Percentiles rank a stretch among this genome's conserved stretches.
Evolutionary conservation across 805 yeast genomes (phyloP).

Genomic region (Wilhelminamyces savonicus): DNA sequence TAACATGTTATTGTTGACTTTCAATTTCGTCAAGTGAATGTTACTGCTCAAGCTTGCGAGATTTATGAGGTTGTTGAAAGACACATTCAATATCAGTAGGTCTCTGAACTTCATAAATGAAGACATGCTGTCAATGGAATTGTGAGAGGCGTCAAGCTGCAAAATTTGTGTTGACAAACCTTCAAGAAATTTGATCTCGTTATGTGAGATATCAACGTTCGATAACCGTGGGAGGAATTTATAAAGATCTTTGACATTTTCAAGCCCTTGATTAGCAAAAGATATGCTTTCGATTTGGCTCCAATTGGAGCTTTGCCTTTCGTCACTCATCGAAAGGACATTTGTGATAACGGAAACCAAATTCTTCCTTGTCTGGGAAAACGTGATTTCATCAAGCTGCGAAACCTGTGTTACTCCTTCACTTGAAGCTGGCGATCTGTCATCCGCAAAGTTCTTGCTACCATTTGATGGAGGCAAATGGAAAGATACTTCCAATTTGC

Average conservation of each 20-base stretch:
- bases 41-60: constrained; percentile 32
- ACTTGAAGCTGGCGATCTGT: constrained; percentile 7
- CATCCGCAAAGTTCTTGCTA: constrained; percentile 5
- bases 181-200: constrained; percentile 34
- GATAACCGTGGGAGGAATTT: constrained; percentile 39
- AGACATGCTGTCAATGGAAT: constrained; percentile 34
- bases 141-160: constrained; percentile 31
- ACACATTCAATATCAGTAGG: constrained; percentile 37
- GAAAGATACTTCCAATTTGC: constrained; percentile 34
- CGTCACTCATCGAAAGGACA: constrained; percentile 24
- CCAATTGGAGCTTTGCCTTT: constrained; percentile 37
- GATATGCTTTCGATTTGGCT: constrained; percentile 29
- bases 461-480: constrained; percentile 25
- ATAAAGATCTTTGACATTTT: constrained; percentile 38
- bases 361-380: constrained; percentile 38
- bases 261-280: constrained; percentile 26
- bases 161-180: constrained; percentile 40
- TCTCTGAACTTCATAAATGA: constrained; percentile 34
- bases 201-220: constrained; percentile 35
- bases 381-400: constrained; percentile 39
- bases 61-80: constrained; percentile 29
- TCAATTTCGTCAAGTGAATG: constrained; percentile 37
- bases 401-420: constrained; percentile 38
- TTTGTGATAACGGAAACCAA: constrained; percentile 43
- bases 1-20: constrained; percentile 31